phyloP scores from a whole-genome alignment of 345 rosid species.

The Citrus sinensis region DVS_A1.0 CM039164.1:17479001-17479500 shows the following conservation, averaged over 20 bases:
- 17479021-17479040: conserved; percentile 60
- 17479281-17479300: conserved; percentile 48
- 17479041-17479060: conserved; percentile 34
- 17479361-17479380: conserved; percentile 54
- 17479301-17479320: conserved; percentile 41
- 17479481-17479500: conserved; percentile 59
- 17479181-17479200: conserved; percentile 43
- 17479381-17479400: conserved; percentile 57
- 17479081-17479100: conserved; percentile 40
- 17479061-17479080: conserved; percentile 49
- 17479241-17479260: conserved; percentile 46
- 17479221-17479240: conserved; percentile 59
- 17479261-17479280: conserved; percentile 52
- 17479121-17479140: conserved; percentile 51
- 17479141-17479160: conserved; percentile 59
- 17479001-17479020: conserved; percentile 47
- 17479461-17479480: conserved; percentile 56
- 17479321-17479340: conserved; percentile 60
- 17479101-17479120: conserved; percentile 50
- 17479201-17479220: conserved; percentile 36
- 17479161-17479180: conserved; percentile 43
- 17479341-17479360: conserved; percentile 46
- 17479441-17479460: conserved; percentile 60
- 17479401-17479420: conserved; percentile 29
- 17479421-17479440: conserved; percentile 47